These are phyloP conservation scores for Cladophialophora psammophila DNA, from an alignment of 2,329 filamentous ascomycete species.

Conservation along the genomic window DNA sequence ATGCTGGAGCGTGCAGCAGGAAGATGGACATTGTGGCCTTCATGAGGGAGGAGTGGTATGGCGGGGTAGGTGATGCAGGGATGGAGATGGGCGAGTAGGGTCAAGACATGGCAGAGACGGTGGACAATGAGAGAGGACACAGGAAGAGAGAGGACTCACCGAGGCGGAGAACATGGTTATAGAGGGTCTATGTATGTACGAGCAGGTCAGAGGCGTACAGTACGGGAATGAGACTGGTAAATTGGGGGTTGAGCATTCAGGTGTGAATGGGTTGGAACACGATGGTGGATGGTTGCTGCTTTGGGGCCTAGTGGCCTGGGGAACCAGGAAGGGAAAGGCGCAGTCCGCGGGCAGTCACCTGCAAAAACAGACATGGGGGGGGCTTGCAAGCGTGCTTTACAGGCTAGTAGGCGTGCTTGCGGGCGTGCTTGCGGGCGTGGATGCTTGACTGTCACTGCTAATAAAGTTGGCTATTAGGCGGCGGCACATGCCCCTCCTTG, in stretches of 20 bases:
- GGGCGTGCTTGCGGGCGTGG: neutral
- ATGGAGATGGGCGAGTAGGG: slow-evolving; percentile 16
- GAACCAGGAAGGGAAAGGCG: slow-evolving; percentile 13
- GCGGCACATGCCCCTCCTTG: neutral
- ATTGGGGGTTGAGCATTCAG: slow-evolving; percentile 29
- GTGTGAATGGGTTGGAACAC: slow-evolving; percentile 25
- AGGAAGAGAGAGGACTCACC: slow-evolving; percentile 35
- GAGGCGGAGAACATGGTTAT: slow-evolving; percentile 39
- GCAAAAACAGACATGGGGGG: neutral
- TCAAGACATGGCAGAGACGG: slow-evolving; percentile 24
- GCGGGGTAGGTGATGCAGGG: slow-evolving; percentile 29
- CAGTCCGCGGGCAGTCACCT: neutral
- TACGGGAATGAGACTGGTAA: slow-evolving; percentile 25
- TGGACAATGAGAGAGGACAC: slow-evolving; percentile 12
- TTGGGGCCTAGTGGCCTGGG: neutral
- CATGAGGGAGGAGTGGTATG: slow-evolving; percentile 28
- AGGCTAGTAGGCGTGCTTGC: too few relatives aligned
- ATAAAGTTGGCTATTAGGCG: neutral
- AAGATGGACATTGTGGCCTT: slow-evolving; percentile 36
- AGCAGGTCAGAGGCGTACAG: slow-evolving; percentile 27
- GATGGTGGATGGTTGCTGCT: slow-evolving; percentile 14
- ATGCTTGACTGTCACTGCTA: neutral
- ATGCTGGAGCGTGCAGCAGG: slow-evolving; percentile 35
- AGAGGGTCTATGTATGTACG: slow-evolving; percentile 27
- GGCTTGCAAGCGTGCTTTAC: neutral